phyloP scores from a whole-genome alignment of 192 early-diverging fungal genomes.

The Spinellus fusiger region DNA sequence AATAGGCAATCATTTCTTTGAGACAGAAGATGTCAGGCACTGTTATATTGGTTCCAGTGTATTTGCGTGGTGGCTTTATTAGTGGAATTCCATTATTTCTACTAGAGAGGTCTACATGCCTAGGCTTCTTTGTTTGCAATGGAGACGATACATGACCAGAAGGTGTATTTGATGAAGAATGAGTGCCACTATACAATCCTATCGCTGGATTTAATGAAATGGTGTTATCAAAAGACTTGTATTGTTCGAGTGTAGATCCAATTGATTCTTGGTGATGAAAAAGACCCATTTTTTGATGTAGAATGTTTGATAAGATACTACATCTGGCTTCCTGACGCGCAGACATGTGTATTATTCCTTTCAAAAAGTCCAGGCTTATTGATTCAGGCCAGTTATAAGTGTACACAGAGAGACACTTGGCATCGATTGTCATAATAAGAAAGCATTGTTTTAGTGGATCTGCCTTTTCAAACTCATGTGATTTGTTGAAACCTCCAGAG shows the following conservation, averaged over 20 bases:
- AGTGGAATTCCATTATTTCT: no score
- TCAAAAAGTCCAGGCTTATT: conserved; percentile 38
- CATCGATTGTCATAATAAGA: conserved; percentile 42
- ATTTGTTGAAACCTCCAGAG: background rate
- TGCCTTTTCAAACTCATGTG: background rate
- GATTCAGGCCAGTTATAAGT: conserved; percentile 48
- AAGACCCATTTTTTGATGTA: conserved; percentile 56
- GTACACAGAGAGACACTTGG: conserved; percentile 37
- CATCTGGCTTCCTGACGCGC: conserved; percentile 44
- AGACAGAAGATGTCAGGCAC: conserved; percentile 5
- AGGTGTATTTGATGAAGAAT: background rate
- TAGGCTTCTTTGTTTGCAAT: background rate
- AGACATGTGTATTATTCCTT: conserved; percentile 34
- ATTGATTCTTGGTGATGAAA: conserved; percentile 42
- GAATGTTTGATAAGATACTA: conserved; percentile 40
- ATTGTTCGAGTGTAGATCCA: no score
- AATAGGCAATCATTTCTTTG: conserved; percentile 17
- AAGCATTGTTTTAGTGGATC: conserved; percentile 36
- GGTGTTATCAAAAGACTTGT: no score
- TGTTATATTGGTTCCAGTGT: background rate
- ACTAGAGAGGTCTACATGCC: no score
- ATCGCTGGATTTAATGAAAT: no score
- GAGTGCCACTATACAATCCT: no score
- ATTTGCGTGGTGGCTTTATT: background rate
- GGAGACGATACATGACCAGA: conserved; percentile 5